Percentiles rank a stretch among this genome's conserved stretches.
Evolutionary conservation across 345 rosid genomes (phyloP).

Genomic region (Bruguiera sexangula): DNA sequence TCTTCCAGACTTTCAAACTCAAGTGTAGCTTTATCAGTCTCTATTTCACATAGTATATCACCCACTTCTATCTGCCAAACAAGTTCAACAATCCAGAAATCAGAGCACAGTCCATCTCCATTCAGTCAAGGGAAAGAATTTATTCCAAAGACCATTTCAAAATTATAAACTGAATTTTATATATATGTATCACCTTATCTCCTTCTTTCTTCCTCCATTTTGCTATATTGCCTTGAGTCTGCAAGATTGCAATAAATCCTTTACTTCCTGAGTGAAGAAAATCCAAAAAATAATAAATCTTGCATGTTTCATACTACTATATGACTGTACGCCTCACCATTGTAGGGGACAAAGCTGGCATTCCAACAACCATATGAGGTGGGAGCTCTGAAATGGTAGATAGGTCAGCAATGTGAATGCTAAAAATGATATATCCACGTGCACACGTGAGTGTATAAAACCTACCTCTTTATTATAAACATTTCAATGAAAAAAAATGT

Average conservation of each 20-base stretch:
- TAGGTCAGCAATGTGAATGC: slow-evolving; percentile 4
- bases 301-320: not conserved
- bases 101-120: slow-evolving; percentile 17
- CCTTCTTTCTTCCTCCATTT: slow-evolving; percentile 98
- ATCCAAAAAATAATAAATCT: slow-evolving; percentile 1
- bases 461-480: not conserved
- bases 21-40: slow-evolving; percentile 96
- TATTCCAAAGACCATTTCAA: slow-evolving; percentile 18
- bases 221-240: slow-evolving; percentile 92
- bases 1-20: slow-evolving; percentile 96
- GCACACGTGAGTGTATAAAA: not conserved
- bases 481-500: not conserved
- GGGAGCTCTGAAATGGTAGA: slow-evolving; percentile 48
- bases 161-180: not conserved
- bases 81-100: slow-evolving; percentile 27
- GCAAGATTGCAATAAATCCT: slow-evolving; percentile 31
- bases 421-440: not conserved
- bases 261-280: slow-evolving; percentile 26
- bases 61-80: slow-evolving; percentile 86
- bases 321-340: slow-evolving; percentile 55
- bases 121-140: slow-evolving; percentile 13
- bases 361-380: slow-evolving; percentile 60
- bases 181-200: slow-evolving; percentile 60
- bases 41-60: slow-evolving; percentile 85
- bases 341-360: slow-evolving; percentile 99